Evolutionary conservation across 2,329 filamentous ascomycete genomes (phyloP).

Genomic region (Pleomassaria siparia): DNA sequence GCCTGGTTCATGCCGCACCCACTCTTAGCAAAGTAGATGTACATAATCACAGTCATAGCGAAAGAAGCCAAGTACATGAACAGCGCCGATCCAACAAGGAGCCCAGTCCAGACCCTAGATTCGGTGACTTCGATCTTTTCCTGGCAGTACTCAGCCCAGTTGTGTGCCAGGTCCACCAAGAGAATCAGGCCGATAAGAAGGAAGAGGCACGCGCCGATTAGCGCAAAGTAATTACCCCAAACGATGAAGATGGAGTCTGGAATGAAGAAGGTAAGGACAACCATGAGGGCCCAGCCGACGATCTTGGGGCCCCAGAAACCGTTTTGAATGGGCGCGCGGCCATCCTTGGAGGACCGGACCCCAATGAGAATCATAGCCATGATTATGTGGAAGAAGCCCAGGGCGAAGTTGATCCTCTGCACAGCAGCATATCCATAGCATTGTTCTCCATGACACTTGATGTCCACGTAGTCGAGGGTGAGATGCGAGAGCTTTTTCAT

Average conservation of each 20-base stretch:
- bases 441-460: conserved; percentile 82
- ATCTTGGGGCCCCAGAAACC: conserved; percentile 99
- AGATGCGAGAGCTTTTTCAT: conserved; percentile 92
- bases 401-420: conserved; percentile 95
- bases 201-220: conserved; percentile 88
- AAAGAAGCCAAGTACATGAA: conserved; percentile 91
- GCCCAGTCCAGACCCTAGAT: conserved; percentile 77
- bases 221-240: conserved; percentile 92
- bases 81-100: conserved; percentile 89
- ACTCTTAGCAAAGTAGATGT: conserved; percentile 84
- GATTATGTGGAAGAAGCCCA: conserved; percentile 89
- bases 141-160: conserved; percentile 95
- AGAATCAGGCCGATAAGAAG: conserved; percentile 88
- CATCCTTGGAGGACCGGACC: conserved; percentile 82
- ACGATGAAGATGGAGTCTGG: conserved; percentile 92
- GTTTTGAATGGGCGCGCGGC: conserved; percentile 87
- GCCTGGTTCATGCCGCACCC: conserved; percentile 95
- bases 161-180: conserved; percentile 91
- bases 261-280: conserved; percentile 92
- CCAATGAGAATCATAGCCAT: conserved; percentile 83
- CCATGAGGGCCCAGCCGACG: conserved; percentile 80
- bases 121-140: conserved; percentile 89
- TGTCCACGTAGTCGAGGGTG: conserved; percentile 93
- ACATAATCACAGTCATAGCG: conserved; percentile 95
- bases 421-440: conserved; percentile 97